phyloP scores from a whole-genome alignment of 2,329 filamentous ascomycete genomes.

The Sclerotinia spermophila region DNA sequence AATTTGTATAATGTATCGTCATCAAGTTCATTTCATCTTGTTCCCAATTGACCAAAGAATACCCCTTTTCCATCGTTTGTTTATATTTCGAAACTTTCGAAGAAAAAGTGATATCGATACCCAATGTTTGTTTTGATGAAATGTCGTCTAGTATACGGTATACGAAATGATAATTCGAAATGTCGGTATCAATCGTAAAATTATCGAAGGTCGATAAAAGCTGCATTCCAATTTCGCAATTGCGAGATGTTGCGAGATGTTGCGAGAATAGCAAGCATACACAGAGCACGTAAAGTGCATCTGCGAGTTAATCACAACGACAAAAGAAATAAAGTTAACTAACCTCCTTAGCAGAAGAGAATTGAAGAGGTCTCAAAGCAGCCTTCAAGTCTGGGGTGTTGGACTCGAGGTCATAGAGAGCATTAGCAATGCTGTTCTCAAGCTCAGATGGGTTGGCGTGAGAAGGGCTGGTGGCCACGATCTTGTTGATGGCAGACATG shows the following conservation, averaged over 20 bases:
- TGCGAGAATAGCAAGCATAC: background rate
- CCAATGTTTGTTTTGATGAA: constrained; percentile 5
- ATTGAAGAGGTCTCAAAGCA: constrained; percentile 94
- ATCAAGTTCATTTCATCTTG: constrained; percentile 26
- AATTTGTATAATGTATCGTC: constrained; percentile 24
- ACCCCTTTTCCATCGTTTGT: constrained; percentile 3
- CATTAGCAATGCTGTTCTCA: constrained; percentile 93
- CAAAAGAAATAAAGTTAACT: constrained; percentile 45
- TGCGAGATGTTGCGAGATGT: background rate
- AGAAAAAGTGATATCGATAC: constrained; percentile 5
- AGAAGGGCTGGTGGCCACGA: constrained; percentile 94
- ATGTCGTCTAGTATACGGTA: constrained; percentile 19
- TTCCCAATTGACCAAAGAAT: constrained; percentile 15
- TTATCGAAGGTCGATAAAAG: constrained; percentile 15
- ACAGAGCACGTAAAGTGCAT: background rate
- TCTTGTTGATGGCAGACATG: constrained; percentile 89
- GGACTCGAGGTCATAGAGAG: constrained; percentile 98
- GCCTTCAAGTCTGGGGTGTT: constrained; percentile 98
- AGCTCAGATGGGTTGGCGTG: constrained; percentile 95
- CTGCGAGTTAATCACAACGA: background rate
- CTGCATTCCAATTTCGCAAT: constrained; percentile 18
- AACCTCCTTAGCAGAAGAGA: constrained; percentile 99
- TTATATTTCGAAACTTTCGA: constrained; percentile 6
- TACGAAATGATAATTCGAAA: constrained; percentile 18
- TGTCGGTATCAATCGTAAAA: constrained; percentile 18